Percentiles rank a stretch among this genome's conserved stretches.
phyloP scores from a whole-genome alignment of 352 stramenopile species.

The Globisporangium heterothallicum region DNA sequence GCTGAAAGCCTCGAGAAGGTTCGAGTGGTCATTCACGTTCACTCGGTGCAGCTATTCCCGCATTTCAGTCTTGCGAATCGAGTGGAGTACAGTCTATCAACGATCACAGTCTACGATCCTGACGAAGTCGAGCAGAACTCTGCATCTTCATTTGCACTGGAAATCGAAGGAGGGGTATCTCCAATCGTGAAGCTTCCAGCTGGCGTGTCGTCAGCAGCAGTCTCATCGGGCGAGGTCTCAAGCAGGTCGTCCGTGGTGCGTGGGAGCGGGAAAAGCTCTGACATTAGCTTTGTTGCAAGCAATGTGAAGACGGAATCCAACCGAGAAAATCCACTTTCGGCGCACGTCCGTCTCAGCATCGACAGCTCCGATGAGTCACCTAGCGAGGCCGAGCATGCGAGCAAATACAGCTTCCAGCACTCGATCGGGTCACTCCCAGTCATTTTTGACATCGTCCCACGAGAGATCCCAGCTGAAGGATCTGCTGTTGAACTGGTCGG shows the following conservation, averaged over 20 bases:
- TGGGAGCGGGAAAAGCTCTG: constrained; percentile 9
- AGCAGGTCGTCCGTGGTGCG: background rate
- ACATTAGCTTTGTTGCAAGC: constrained; percentile 10
- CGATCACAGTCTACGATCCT: constrained; percentile 17
- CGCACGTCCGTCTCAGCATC: constrained; percentile 4
- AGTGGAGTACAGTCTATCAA: constrained; percentile 17
- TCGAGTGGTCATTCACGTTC: constrained; percentile 2
- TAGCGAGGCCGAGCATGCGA: background rate
- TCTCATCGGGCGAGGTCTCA: background rate
- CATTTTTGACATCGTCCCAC: constrained; percentile 12
- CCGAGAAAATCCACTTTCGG: constrained; percentile 14
- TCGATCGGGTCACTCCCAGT: constrained; percentile 7
- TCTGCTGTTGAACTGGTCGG: constrained; percentile 13
- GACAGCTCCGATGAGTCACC: background rate
- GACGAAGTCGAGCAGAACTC: constrained; percentile 32
- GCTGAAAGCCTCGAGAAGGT: background rate
- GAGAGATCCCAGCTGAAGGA: constrained; percentile 12
- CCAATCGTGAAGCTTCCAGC: constrained; percentile 8
- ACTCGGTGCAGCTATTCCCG: constrained; percentile 12
- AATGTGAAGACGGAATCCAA: constrained; percentile 3
- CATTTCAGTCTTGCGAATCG: constrained; percentile 18
- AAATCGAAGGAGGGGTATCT: constrained; percentile 10
- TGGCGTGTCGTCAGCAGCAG: constrained; percentile 1
- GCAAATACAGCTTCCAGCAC: constrained; percentile 10
- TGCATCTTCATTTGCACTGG: constrained; percentile 16